Evolutionary conservation across 1,139 yeast genomes (phyloP).

Genomic region (Protomyces macrosporus): DNA sequence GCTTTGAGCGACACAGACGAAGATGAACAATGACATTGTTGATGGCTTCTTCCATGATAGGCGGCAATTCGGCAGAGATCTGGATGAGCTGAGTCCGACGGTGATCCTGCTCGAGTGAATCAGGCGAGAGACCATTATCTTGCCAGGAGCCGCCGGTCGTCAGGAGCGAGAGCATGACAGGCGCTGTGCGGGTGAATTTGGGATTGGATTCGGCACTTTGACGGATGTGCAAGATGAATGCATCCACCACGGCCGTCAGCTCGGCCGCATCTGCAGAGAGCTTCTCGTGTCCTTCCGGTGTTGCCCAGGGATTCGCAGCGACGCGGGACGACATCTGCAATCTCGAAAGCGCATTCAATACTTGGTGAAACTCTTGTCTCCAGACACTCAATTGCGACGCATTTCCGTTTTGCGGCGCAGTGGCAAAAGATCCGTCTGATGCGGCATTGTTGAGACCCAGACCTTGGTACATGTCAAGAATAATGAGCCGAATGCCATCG

Average conservation of each 20-base stretch:
- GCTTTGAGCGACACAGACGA: conserved; percentile 10
- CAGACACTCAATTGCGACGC: neutral
- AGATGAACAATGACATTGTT: conserved; percentile 15
- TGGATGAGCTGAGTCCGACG: neutral
- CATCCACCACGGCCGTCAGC: conserved; percentile 15
- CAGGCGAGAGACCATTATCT: conserved; percentile 25
- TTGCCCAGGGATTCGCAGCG: conserved; percentile 23
- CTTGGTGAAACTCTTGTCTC: neutral
- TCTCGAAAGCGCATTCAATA: conserved; percentile 12
- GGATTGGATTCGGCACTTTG: neutral
- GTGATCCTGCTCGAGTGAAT: neutral
- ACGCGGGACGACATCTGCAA: conserved; percentile 16
- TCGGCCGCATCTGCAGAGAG: conserved; percentile 22
- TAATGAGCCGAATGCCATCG: neutral
- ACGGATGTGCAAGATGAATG: neutral
- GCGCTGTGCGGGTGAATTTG: neutral
- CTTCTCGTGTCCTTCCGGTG: conserved; percentile 6
- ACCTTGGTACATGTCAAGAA: neutral
- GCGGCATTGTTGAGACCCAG: neutral
- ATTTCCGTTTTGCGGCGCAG: neutral
- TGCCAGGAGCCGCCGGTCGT: conserved; percentile 30
- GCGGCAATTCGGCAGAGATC: conserved; percentile 1
- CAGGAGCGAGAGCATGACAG: conserved; percentile 21
- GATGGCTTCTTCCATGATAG: conserved; percentile 1
- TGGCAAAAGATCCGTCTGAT: neutral